Evolutionary conservation across 169 alveolate genomes (phyloP), one percentile per base, ranked within the genome.

Genomic region (Eimeria zaria): DNA sequence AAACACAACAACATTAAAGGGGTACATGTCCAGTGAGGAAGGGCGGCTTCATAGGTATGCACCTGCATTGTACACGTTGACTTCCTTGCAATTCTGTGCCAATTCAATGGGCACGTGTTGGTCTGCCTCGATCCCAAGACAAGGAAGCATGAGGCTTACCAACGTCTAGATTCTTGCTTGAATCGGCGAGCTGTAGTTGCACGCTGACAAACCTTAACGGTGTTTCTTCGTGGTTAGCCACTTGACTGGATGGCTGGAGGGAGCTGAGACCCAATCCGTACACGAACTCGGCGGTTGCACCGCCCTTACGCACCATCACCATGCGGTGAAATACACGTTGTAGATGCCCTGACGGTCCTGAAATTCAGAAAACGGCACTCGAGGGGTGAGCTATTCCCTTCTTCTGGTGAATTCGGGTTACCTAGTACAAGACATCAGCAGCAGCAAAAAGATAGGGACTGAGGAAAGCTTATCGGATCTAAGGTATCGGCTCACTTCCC

Each of bases 211-310:
- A 87, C 39, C 93, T 81, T 48, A 87, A 46, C 0, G 93, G 93
- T 83, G 81, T 87, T n/a, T 87, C 93, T 44, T 87, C 93, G 67
- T 51, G 14, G 24, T 87, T 22, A 8, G 36, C 93, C 51, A 39
- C 60, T 60, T 62, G 78, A 0, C 36, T 62, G n/a, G 81, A 46
- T 58, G 93, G 81, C 51, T 62, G 81, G 9, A 87, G 64, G 81
- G 93, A 87, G 81, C 93, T 87, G 55, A 87, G 9, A 71, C 93
- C 81, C 93, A 87, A 36, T 18, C 93, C 93, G 30, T 87, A 87
- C 44, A 87, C 93, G 81, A 87, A 87, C 16, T 87, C 93, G 48
- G 93, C 62, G 91, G 91, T 20, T 48, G 51, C 93, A 41, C 81
- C 93, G 81, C 51, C 81, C 93, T 58, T 87, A 81, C 93, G 78